Evolutionary conservation across 108 stramenopile species (phyloP).

Genomic region (Fistulifera solaris): DNA sequence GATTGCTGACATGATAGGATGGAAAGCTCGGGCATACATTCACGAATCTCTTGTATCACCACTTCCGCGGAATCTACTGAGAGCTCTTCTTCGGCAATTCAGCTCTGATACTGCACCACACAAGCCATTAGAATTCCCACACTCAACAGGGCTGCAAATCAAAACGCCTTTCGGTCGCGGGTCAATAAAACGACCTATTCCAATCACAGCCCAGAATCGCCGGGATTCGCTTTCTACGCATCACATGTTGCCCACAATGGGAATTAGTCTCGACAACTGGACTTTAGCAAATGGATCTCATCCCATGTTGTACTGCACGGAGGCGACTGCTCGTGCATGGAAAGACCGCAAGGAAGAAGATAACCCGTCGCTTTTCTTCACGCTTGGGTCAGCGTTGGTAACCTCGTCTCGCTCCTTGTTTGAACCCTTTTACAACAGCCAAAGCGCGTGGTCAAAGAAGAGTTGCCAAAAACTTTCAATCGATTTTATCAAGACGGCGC

Average conservation of each 20-base stretch:
- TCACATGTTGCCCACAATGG: slow-evolving; percentile 28
- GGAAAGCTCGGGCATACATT: slow-evolving; percentile 63
- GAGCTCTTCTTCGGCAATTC: slow-evolving; percentile 35
- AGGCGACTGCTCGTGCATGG: slow-evolving; percentile 59
- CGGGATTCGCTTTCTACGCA: slow-evolving; percentile 3
- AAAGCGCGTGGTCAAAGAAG: not conserved
- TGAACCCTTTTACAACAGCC: slow-evolving; percentile 5
- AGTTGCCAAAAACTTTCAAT: slow-evolving; percentile 25
- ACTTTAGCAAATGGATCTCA: slow-evolving; percentile 60
- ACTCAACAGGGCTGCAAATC: slow-evolving; percentile 43
- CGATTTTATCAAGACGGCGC: slow-evolving; percentile 77
- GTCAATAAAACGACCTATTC: slow-evolving; percentile 35
- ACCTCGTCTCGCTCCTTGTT: slow-evolving; percentile 6
- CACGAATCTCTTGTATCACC: slow-evolving; percentile 40
- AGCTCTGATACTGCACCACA: slow-evolving; percentile 19
- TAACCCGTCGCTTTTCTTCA: slow-evolving; percentile 28
- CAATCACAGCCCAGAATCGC: not conserved
- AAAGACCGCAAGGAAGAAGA: slow-evolving; percentile 33
- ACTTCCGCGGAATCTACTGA: slow-evolving; percentile 46
- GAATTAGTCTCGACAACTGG: slow-evolving; percentile 58
- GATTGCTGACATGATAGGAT: slow-evolving; percentile 65
- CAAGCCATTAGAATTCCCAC: slow-evolving; percentile 44
- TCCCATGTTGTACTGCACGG: slow-evolving; percentile 68
- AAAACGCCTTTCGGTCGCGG: slow-evolving; percentile 71
- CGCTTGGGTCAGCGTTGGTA: slow-evolving; percentile 28